Conservation (phyloP, 768 basidiomycete genomes). For the Sarcodon aspratus region DNA sequence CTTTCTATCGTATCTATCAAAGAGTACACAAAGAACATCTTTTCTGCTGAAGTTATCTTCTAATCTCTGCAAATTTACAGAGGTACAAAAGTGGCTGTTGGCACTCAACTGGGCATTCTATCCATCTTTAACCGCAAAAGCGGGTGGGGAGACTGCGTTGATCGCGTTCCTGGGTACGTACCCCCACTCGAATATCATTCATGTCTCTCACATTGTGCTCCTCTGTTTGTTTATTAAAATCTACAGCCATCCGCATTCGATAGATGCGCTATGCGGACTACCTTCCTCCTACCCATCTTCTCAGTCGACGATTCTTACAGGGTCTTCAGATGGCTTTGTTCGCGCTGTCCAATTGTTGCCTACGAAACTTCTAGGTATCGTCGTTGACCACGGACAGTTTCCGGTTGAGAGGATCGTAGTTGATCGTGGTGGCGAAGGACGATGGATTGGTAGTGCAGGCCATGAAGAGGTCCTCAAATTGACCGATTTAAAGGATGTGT, state of each 20-base stretch:
- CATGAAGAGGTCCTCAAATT: slow-evolving; percentile 82
- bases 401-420: slow-evolving; percentile 83
- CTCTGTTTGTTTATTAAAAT: neutral
- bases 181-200: neutral
- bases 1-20: slow-evolving; percentile 80
- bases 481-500: slow-evolving; percentile 74
- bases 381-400: slow-evolving; percentile 86
- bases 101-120: slow-evolving; percentile 81
- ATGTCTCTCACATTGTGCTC: neutral
- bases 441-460: slow-evolving; percentile 89
- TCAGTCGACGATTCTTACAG: slow-evolving; percentile 66
- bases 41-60: neutral
- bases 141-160: slow-evolving; percentile 90
- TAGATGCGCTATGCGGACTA: slow-evolving; percentile 76
- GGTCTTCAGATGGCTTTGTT: slow-evolving; percentile 78
- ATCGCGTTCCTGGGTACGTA: slow-evolving; percentile 74
- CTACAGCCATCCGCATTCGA: slow-evolving; percentile 76
- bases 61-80: slow-evolving; percentile 20
- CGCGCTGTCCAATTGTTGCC: slow-evolving; percentile 72
- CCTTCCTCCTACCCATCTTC: slow-evolving; percentile 50
- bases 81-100: slow-evolving; percentile 74
- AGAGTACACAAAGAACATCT: slow-evolving; percentile 32
- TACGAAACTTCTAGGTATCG: slow-evolving; percentile 80
- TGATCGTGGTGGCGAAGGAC: slow-evolving; percentile 40
- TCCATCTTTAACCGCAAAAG: slow-evolving; percentile 82